Evolutionary conservation across 2,329 filamentous ascomycete genomes (phyloP).

Genomic region (Coniochaeta hoffmannii): DNA sequence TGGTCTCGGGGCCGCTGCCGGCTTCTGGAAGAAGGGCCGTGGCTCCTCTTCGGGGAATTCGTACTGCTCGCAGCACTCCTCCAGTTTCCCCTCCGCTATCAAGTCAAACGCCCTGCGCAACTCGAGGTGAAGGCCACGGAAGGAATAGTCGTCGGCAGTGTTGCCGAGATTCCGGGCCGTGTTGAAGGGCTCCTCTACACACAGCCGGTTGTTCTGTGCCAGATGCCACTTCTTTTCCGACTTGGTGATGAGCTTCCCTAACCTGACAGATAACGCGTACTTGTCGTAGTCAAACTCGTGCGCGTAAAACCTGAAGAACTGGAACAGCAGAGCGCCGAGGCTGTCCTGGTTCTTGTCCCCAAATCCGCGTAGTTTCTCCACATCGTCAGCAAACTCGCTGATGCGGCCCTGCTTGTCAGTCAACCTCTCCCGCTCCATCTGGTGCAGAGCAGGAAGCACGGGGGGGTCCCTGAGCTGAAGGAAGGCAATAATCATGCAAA

Average conservation of each 20-base stretch:
- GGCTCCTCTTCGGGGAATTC: constrained; percentile 76
- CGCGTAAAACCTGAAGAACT: constrained; percentile 92
- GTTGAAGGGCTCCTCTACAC: constrained; percentile 97
- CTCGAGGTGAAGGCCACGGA: constrained; percentile 84
- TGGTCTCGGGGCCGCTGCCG: constrained; percentile 45
- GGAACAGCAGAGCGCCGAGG: constrained; percentile 79
- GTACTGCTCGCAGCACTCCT: constrained; percentile 80
- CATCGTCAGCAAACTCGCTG: constrained; percentile 80
- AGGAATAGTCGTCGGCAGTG: constrained; percentile 91
- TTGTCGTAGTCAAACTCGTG: constrained; percentile 89
- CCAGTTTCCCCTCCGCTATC: constrained; percentile 69
- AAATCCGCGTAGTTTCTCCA: constrained; percentile 66
- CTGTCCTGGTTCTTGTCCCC: constrained; percentile 75
- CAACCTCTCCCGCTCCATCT: constrained; percentile 51
- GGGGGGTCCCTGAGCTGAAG: constrained; percentile 80
- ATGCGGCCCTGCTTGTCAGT: constrained; percentile 56
- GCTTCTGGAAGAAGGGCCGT: constrained; percentile 44
- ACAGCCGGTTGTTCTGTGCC: constrained; percentile 72
- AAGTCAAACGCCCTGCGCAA: constrained; percentile 81
- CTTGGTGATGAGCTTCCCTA: constrained; percentile 72
- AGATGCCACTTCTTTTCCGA: constrained; percentile 84
- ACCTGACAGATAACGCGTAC: constrained; percentile 74
- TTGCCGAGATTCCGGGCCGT: constrained; percentile 84
- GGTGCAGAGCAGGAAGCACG: constrained; percentile 78
- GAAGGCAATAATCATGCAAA: constrained; percentile 96